Evolutionary conservation across 78 protist species (phyloP).

Genomic region (Dictyostelium discoideum): DNA sequence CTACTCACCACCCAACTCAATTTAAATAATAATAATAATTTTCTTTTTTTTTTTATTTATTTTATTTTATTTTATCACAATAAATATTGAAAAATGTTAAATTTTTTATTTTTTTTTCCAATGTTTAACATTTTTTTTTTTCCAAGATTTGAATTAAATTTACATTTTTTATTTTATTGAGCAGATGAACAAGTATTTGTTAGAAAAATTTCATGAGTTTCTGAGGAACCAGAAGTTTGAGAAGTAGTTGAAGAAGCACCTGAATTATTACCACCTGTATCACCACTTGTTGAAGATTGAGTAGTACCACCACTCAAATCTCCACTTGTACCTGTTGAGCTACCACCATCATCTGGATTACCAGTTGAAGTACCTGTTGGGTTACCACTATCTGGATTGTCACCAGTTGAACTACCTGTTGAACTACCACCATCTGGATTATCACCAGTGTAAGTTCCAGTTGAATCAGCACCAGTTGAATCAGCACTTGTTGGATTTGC

Average conservation of each 20-base stretch:
- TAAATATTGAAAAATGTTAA: too few species aligned
- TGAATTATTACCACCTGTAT: background rate
- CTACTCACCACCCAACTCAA: conserved; percentile 61
- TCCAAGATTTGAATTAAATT: too few species aligned
- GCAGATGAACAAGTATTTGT: background rate
- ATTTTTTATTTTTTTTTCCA: too few species aligned
- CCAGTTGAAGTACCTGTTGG: background rate
- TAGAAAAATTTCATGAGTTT: too few species aligned
- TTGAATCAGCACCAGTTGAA: too few species aligned
- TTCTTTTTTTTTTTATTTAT: too few species aligned
- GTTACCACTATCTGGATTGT: background rate
- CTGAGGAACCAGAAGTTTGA: background rate
- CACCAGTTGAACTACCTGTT: background rate
- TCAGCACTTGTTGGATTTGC: background rate
- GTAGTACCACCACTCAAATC: too few species aligned
- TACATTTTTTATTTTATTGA: too few species aligned
- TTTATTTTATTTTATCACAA: too few species aligned
- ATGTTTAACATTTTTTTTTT: too few species aligned
- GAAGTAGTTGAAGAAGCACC: background rate
- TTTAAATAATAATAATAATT: background rate
- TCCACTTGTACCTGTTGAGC: too few species aligned
- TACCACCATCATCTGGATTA: too few species aligned
- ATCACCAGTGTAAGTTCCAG: background rate
- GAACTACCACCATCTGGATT: background rate
- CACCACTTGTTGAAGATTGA: background rate